Percentiles rank a stretch among this genome's conserved stretches.
Evolutionary conservation across 352 stramenopile genomes (phyloP).

Genomic region (Phytopythium oedochilum): DNA sequence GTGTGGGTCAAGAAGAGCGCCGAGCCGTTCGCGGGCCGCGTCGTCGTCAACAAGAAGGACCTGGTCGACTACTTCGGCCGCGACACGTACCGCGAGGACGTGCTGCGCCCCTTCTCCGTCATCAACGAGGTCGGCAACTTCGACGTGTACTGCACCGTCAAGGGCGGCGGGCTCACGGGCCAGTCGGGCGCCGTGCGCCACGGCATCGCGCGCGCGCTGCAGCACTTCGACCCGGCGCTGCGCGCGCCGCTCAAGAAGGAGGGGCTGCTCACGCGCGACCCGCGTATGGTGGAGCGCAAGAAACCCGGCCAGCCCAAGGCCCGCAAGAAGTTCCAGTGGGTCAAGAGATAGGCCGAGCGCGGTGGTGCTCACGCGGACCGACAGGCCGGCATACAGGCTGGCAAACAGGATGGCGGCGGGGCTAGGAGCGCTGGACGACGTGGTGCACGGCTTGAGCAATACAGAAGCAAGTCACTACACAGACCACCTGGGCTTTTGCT

Average conservation of each 20-base stretch:
- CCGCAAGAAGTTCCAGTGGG: conserved; percentile 97
- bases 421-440: neutral
- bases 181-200: conserved; percentile 93
- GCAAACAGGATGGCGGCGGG: too few species aligned
- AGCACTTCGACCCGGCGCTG: conserved; percentile 92
- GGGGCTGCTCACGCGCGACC: conserved; percentile 93
- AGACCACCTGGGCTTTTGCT: neutral
- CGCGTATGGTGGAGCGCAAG: conserved; percentile 96
- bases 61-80: conserved; percentile 93
- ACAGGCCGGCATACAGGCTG: too few species aligned
- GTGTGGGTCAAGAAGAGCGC: conserved; percentile 91
- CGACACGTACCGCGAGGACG: conserved; percentile 85
- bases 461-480: neutral
- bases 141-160: conserved; percentile 90
- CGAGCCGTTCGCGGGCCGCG: conserved; percentile 76
- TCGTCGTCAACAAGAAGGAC: conserved; percentile 94
- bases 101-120: conserved; percentile 79
- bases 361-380: too few species aligned
- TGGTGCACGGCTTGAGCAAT: neutral
- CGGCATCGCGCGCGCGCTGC: conserved; percentile 90
- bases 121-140: conserved; percentile 79
- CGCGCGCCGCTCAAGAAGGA: conserved; percentile 90
- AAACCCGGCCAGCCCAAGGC: conserved; percentile 95
- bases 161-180: conserved; percentile 91
- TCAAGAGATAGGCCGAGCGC: conserved; percentile 88